Base-by-base conservation (phyloP, 2,329 filamentous ascomycete genomes). In the Blastomyces emzantsi region DNA sequence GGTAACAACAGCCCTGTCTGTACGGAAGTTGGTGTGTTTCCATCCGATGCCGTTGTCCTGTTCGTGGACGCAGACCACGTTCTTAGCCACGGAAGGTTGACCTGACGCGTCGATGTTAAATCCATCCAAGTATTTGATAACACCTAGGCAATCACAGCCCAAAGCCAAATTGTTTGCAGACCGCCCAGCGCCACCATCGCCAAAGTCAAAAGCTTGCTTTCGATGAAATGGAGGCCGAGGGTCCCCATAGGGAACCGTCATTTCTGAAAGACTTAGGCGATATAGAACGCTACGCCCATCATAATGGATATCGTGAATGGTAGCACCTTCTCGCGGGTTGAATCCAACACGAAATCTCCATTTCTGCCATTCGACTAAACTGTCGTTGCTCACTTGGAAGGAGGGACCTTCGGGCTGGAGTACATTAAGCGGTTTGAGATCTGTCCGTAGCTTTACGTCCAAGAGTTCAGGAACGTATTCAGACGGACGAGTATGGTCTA, bases 11-110 rank as follows among this genome's bases (percentile, higher is more conserved):
- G 85, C 85, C 1, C 84, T 80, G 36, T 80, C 79, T 0, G 85
- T 89, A 3, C 86, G 80, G 77, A 83, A 87, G 75, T 89, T 88
- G 5, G 85, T 87, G 73, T 89, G 87, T 70, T 89, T 89, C 85
- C 86, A 89, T 7, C 81, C 80, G 52, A 89, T 87, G 4, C 87
- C 87, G 62, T 84, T 82, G 68, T 90, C 87, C 70, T 88, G 84
- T 71, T 90, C 87, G 69, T 89, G 87, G 3, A 89, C 75, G 69
- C 87, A 90, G 63, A 89, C 78, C 6, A 87, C 85, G 66, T 89
- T 89, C 19, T 80, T 80, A 33, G 80, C 78, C 0, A 78, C 68
- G 9, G 78, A 77, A 1, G 83, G 80, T 63, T 81, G 77, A 11
- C 86, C 86, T 52, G 82, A 73, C 11, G 78, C 71, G 45, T 79